Evolutionary conservation across 805 yeast genomes (phyloP).

Genomic region (Blastobotrys robertii): DNA sequence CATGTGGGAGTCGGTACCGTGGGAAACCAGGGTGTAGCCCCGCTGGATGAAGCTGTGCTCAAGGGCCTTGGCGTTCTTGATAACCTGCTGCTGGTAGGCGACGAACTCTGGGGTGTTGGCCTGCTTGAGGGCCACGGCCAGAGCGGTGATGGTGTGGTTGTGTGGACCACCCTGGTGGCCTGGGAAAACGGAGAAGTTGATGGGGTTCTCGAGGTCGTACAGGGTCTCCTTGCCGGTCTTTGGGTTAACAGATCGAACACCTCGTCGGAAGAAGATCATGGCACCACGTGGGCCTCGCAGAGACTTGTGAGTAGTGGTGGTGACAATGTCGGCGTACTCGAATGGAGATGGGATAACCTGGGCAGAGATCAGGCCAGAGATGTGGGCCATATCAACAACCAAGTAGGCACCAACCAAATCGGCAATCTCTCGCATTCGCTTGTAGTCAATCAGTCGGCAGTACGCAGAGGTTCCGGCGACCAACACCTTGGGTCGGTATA

Average conservation of each 20-base stretch:
- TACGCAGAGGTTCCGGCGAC: slow-evolving; percentile 99
- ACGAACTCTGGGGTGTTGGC: slow-evolving; percentile 84
- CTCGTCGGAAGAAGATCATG: slow-evolving; percentile 97
- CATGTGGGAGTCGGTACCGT: slow-evolving; percentile 97
- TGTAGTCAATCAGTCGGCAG: slow-evolving; percentile 93
- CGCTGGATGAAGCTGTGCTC: slow-evolving; percentile 61
- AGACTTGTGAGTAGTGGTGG: slow-evolving; percentile 98
- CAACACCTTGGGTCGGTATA: slow-evolving; percentile 91
- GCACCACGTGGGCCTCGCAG: slow-evolving; percentile 99
- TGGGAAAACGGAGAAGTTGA: slow-evolving; percentile 98
- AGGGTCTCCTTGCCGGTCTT: slow-evolving; percentile 87
- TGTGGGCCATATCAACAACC: slow-evolving; percentile 97
- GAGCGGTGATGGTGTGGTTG: slow-evolving; percentile 96
- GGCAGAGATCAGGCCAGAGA: slow-evolving; percentile 91
- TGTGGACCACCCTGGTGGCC: slow-evolving; percentile 99
- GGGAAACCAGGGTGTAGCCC: slow-evolving; percentile 78
- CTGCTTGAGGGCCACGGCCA: slow-evolving; percentile 95
- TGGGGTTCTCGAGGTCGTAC: slow-evolving; percentile 88
- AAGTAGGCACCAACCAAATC: slow-evolving; percentile 96
- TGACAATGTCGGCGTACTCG: slow-evolving; percentile 94
- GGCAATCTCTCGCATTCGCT: slow-evolving; percentile 92
- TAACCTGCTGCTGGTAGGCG: slow-evolving; percentile 80
- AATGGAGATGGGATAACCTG: slow-evolving; percentile 94
- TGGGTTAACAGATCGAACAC: slow-evolving; percentile 74
- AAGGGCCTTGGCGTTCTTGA: slow-evolving; percentile 77